These are phyloP conservation scores for Salix purpurea DNA, from an alignment of 345 rosid genomes.

Conservation along the genomic window DNA sequence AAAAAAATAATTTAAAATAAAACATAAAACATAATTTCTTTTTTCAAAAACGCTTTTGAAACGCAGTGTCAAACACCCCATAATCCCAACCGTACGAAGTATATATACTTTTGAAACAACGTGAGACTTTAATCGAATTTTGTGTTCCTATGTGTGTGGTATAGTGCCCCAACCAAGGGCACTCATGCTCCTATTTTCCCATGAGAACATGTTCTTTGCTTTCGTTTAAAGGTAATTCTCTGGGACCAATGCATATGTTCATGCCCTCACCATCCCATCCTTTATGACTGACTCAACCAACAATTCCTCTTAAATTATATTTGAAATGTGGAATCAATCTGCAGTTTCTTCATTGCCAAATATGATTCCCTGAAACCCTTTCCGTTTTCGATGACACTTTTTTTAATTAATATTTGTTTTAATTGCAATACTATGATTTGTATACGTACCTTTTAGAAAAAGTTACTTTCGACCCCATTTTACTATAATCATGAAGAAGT, in stretches of 20 bases:
- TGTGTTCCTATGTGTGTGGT: neutral
- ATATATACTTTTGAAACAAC: constrained; percentile 1
- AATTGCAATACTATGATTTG: neutral
- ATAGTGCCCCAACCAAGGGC: constrained; percentile 2
- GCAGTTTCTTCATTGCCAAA: constrained; percentile 8
- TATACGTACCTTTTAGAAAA: neutral
- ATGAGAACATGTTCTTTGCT: constrained; percentile 1
- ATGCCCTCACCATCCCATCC: neutral
- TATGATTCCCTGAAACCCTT: constrained; percentile 18
- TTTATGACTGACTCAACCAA: constrained; percentile 14
- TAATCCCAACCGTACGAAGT: constrained; percentile 8
- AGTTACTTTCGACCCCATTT: neutral
- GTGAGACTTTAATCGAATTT: constrained; percentile 1
- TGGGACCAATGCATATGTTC: neutral
- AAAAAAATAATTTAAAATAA: too few species aligned
- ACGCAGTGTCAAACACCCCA: too few species aligned
- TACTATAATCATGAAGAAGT: constrained; percentile 18
- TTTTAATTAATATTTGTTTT: neutral
- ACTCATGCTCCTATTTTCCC: neutral
- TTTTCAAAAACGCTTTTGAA: too few species aligned
- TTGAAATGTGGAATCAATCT: neutral
- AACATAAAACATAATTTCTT: too few species aligned
- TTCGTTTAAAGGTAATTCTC: neutral
- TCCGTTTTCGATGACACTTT: constrained; percentile 25
- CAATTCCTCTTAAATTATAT: neutral